These are phyloP conservation scores for Saccharum spontaneum DNA, from an alignment of 176 grass and related monocot species.

Conservation along the genomic window DNA sequence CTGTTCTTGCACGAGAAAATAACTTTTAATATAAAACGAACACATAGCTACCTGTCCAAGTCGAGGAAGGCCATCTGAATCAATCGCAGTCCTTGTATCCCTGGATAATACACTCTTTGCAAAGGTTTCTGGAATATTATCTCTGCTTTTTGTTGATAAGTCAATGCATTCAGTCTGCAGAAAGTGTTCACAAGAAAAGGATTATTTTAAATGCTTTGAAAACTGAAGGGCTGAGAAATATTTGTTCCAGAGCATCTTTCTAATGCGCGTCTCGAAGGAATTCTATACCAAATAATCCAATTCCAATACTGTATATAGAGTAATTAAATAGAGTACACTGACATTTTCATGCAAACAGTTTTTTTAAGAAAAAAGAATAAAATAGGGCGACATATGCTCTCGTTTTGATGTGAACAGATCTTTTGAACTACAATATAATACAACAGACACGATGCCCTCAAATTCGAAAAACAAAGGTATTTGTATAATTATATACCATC, in stretches of 20 bases:
- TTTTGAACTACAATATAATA: background rate
- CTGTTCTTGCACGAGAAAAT: background rate
- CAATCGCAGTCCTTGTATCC: constrained; percentile 47
- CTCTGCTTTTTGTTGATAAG: constrained; percentile 58
- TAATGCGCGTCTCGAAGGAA: background rate
- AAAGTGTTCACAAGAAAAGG: constrained; percentile 14
- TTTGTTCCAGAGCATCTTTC: background rate
- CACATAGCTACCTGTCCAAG: constrained; percentile 67
- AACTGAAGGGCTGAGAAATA: constrained; percentile 9
- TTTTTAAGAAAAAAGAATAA: background rate
- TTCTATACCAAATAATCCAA: constrained; percentile 4
- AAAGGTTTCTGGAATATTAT: constrained; percentile 68
- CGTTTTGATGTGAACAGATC: background rate
- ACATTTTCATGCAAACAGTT: background rate
- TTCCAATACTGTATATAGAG: background rate
- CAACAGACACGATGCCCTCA: background rate
- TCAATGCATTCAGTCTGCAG: constrained; percentile 89
- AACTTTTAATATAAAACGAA: constrained; percentile 20
- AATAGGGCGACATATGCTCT: background rate
- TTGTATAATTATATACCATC: background rate
- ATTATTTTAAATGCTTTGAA: background rate
- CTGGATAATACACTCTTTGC: constrained; percentile 56
- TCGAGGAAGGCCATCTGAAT: constrained; percentile 92
- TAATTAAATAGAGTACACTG: background rate
- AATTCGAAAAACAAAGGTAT: background rate